Percentiles rank a stretch among this genome's conserved stretches.
These are phyloP conservation scores for Plasmodium reichenowi DNA, from an alignment of 169 alveolate genomes.

Conservation along the genomic window DNA sequence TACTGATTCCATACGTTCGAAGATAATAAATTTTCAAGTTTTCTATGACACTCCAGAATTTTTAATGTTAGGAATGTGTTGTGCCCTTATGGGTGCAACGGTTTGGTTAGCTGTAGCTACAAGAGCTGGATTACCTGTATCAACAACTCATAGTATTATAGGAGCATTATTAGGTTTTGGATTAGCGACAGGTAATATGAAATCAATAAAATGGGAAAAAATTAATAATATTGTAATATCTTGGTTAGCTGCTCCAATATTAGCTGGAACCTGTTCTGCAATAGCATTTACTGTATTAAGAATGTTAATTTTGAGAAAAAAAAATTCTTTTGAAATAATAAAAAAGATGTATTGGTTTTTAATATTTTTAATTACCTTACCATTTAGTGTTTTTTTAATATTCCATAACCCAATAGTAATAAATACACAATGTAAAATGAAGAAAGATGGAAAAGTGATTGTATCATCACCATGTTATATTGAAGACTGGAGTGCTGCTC, in stretches of 20 bases:
- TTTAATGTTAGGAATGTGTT: slow-evolving; percentile 89
- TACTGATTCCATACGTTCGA: slow-evolving; percentile 88
- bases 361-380: slow-evolving; percentile 60
- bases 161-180: slow-evolving; percentile 91
- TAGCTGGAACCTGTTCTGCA: slow-evolving; percentile 73
- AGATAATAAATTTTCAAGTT: slow-evolving; percentile 83
- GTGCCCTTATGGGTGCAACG: slow-evolving; percentile 87
- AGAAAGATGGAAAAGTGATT: background rate
- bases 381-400: slow-evolving; percentile 69
- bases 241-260: slow-evolving; percentile 86
- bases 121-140: slow-evolving; percentile 87
- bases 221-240: slow-evolving; percentile 83
- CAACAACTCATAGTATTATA: slow-evolving; percentile 91
- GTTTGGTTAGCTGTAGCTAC: slow-evolving; percentile 88
- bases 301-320: slow-evolving; percentile 50
- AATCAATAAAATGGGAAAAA: slow-evolving; percentile 86
- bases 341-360: slow-evolving; percentile 75
- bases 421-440: slow-evolving; percentile 38
- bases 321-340: slow-evolving; percentile 74
- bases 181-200: slow-evolving; percentile 84
- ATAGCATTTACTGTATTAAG: slow-evolving; percentile 70
- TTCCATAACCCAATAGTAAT: slow-evolving; percentile 74
- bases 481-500: slow-evolving; percentile 80
- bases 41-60: slow-evolving; percentile 86
- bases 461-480: slow-evolving; percentile 76